phyloP scores from a whole-genome alignment of 2,329 filamentous ascomycete species.

The Verticillium zaregamsianum region DNA sequence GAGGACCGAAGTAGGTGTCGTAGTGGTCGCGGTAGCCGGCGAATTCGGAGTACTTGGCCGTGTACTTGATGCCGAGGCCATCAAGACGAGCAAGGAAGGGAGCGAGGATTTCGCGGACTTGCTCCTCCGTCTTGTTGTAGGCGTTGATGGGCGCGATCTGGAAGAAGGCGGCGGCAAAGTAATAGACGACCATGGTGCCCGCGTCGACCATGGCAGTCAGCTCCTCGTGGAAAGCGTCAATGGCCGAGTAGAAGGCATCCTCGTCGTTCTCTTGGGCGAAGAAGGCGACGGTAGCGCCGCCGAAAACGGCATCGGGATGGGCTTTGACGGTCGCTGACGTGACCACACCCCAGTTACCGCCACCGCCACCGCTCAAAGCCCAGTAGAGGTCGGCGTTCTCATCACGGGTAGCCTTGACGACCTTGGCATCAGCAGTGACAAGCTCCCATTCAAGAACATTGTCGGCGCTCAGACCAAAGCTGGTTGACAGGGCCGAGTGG shows the following conservation, averaged over 20 bases:
- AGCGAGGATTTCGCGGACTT: constrained; percentile 40
- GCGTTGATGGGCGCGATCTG: constrained; percentile 41
- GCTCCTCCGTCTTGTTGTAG: constrained; percentile 36
- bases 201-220: constrained; percentile 44
- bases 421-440: constrained; percentile 37
- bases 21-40: constrained; percentile 37
- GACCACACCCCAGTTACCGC: constrained; percentile 40
- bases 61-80: constrained; percentile 24
- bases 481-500: constrained; percentile 41
- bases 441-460: constrained; percentile 47
- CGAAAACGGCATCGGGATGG: constrained; percentile 26
- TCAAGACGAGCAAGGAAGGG: constrained; percentile 39
- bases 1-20: constrained; percentile 30
- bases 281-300: constrained; percentile 23
- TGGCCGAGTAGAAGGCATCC: constrained; percentile 27
- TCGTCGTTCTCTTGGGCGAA: constrained; percentile 19
- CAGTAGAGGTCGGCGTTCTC: constrained; percentile 45
- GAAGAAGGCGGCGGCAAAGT: constrained; percentile 43
- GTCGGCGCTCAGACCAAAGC: constrained; percentile 40
- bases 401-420: constrained; percentile 33
- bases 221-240: constrained; percentile 22
- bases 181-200: constrained; percentile 45
- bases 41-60: constrained; percentile 15
- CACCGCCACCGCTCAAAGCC: constrained; percentile 42
- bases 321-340: constrained; percentile 30